A percentile compares a stretch with the other conserved stretches of the same genome.
Evolutionary conservation across 306 rosid genomes (phyloP).

Genomic region (Vicia faba): DNA sequence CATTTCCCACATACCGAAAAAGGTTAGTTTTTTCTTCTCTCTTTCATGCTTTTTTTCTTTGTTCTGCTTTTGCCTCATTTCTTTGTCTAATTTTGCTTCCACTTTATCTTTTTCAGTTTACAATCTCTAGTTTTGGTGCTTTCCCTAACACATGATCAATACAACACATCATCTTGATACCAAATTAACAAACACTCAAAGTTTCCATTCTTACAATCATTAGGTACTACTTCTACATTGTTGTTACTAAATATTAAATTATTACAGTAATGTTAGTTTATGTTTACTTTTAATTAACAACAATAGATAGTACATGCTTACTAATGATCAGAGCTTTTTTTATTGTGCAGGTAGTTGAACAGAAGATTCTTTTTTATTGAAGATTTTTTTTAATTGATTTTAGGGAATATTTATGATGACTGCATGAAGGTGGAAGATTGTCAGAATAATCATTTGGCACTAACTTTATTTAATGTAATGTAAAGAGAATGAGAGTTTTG

Average conservation of each 20-base stretch:
- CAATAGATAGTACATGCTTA: slow-evolving; percentile 19
- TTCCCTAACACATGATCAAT: slow-evolving; percentile 49
- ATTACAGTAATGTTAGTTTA: slow-evolving; percentile 31
- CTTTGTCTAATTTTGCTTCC: slow-evolving; percentile 61
- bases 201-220: slow-evolving; percentile 28
- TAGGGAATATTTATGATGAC: slow-evolving; percentile 52
- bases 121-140: slow-evolving; percentile 57
- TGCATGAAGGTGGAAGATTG: slow-evolving; percentile 58
- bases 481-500: slow-evolving; percentile 45
- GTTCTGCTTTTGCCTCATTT: slow-evolving; percentile 59
- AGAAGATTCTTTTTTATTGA: slow-evolving; percentile 52
- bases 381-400: slow-evolving; percentile 73
- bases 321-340: slow-evolving; percentile 45
- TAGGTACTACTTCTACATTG: slow-evolving; percentile 41
- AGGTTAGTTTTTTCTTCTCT: slow-evolving; percentile 60
- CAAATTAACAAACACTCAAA: slow-evolving; percentile 10
- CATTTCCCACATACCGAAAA: slow-evolving; percentile 90
- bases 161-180: slow-evolving; percentile 50
- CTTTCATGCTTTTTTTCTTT: slow-evolving; percentile 51
- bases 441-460: slow-evolving; percentile 63
- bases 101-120: slow-evolving; percentile 59
- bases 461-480: slow-evolving; percentile 40
- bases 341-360: slow-evolving; percentile 67
- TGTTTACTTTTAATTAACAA: slow-evolving; percentile 29
- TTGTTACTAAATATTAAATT: background rate